These are phyloP conservation scores for Hyparrhenia diplandra DNA, from an alignment of 176 grass and related monocot species.

Conservation along the genomic window DNA sequence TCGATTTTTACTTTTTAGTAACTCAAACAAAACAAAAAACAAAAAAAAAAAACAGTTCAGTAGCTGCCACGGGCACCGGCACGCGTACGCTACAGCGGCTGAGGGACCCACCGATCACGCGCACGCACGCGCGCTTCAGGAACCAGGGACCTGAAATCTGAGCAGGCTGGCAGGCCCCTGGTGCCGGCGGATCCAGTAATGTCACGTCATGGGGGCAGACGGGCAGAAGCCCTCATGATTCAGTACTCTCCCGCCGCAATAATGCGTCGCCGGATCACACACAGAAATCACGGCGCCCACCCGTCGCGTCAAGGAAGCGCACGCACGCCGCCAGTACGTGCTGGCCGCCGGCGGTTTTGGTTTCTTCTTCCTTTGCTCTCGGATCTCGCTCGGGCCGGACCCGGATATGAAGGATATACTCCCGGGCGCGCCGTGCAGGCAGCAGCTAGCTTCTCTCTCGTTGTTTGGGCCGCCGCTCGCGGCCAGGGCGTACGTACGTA, in stretches of 20 bases:
- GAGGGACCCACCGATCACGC: background rate
- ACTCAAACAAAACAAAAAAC: too few species aligned
- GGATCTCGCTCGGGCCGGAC: too few species aligned
- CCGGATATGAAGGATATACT: background rate
- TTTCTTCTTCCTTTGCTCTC: too few species aligned
- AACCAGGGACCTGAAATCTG: background rate
- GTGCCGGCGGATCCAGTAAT: constrained; percentile 22
- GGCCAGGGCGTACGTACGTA: background rate
- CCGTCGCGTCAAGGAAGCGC: background rate
- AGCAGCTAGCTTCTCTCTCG: background rate
- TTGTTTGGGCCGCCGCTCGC: background rate
- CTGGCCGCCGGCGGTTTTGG: background rate
- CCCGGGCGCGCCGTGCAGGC: background rate
- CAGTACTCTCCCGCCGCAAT: constrained; percentile 2
- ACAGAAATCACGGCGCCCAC: constrained; percentile 25
- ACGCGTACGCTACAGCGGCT: background rate
- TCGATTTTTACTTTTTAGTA: background rate
- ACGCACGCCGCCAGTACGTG: background rate
- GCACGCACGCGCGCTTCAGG: background rate
- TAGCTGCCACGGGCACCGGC: background rate
- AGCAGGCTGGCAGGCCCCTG: background rate
- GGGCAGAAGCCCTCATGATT: constrained; percentile 5
- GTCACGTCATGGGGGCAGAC: constrained; percentile 30
- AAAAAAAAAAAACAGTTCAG: too few species aligned
- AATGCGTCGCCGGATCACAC: background rate